Percentiles rank a stretch among this genome's conserved stretches.
These are phyloP conservation scores for Trametopsis cervina DNA, from an alignment of 768 basidiomycete genomes.

Conservation along the genomic window DNA sequence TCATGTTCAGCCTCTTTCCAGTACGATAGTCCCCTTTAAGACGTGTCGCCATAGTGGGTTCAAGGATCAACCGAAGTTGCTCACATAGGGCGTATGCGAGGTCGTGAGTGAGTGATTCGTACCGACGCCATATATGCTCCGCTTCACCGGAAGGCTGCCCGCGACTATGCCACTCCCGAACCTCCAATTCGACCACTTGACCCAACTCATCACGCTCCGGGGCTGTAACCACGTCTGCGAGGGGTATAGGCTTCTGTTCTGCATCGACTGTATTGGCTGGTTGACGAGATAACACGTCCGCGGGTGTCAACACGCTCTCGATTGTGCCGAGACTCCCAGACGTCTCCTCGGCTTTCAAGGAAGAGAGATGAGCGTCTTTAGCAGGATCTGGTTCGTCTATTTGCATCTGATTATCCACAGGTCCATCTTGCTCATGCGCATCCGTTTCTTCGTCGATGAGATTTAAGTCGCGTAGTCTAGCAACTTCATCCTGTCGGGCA, in stretches of 20 bases:
- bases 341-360: conserved; percentile 20
- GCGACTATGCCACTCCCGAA: conserved; percentile 54
- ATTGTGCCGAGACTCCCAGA: conserved; percentile 22
- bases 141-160: conserved; percentile 51
- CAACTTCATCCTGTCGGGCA: conserved; percentile 75
- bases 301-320: conserved; percentile 42
- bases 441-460: conserved; percentile 54
- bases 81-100: conserved; percentile 91
- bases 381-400: conserved; percentile 32
- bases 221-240: conserved; percentile 1
- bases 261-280: conserved; percentile 17
- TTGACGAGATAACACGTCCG: conserved; percentile 16
- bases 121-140: conserved; percentile 84
- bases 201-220: conserved; percentile 21
- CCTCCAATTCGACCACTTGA: conserved; percentile 38
- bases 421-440: conserved; percentile 23
- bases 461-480: conserved; percentile 75
- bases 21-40: conserved; percentile 96
- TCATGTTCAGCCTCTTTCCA: conserved; percentile 97
- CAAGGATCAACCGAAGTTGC: conserved; percentile 92
- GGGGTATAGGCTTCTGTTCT: conserved; percentile 14
- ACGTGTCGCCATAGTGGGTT: conserved; percentile 90
- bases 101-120: conserved; percentile 85
- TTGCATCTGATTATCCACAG: conserved; percentile 52
- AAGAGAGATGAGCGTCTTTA: conserved; percentile 17